Evolutionary conservation across 176 grass and related monocot genomes (phyloP).

Genomic region (Cocos nucifera): DNA sequence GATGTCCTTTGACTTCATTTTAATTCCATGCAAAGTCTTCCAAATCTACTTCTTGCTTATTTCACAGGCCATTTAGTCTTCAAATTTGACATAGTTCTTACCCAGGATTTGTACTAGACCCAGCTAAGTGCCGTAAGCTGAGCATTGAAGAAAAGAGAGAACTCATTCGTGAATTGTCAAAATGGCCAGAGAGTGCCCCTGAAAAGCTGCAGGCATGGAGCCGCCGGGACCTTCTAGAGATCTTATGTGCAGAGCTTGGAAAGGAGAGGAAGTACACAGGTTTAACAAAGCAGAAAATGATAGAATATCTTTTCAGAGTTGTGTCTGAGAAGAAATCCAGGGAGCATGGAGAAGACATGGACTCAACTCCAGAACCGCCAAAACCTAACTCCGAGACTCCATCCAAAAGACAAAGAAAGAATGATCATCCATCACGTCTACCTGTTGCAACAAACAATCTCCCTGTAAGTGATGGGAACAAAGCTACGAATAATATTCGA

Average conservation of each 20-base stretch:
- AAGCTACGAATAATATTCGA: slow-evolving; percentile 25
- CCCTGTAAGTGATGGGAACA: slow-evolving; percentile 28
- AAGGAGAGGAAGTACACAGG: slow-evolving; percentile 95
- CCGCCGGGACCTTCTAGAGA: slow-evolving; percentile 84
- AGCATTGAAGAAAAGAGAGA: slow-evolving; percentile 78
- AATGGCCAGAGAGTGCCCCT: slow-evolving; percentile 54
- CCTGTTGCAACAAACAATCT: slow-evolving; percentile 27
- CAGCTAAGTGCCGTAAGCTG: slow-evolving; percentile 69
- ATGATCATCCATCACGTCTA: slow-evolving; percentile 61
- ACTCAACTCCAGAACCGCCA: slow-evolving; percentile 27
- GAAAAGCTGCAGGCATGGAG: slow-evolving; percentile 83
- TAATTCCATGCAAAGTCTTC: no score
- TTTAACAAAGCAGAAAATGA: slow-evolving; percentile 89
- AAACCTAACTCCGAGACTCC: slow-evolving; percentile 47
- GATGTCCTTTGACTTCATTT: no score
- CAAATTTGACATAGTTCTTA: slow-evolving; percentile 11
- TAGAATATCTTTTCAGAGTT: slow-evolving; percentile 89
- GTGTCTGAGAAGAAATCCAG: slow-evolving; percentile 48
- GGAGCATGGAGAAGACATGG: slow-evolving; percentile 48
- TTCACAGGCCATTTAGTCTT: no score
- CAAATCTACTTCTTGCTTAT: no score
- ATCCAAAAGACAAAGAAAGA: slow-evolving; percentile 69
- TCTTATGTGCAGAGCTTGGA: slow-evolving; percentile 92
- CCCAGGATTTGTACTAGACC: slow-evolving; percentile 53
- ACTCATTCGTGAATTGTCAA: slow-evolving; percentile 72